Percentiles rank a stretch among this genome's conserved stretches.
Evolutionary conservation across 306 rosid genomes (phyloP).

Genomic region (Vigna mungo): DNA sequence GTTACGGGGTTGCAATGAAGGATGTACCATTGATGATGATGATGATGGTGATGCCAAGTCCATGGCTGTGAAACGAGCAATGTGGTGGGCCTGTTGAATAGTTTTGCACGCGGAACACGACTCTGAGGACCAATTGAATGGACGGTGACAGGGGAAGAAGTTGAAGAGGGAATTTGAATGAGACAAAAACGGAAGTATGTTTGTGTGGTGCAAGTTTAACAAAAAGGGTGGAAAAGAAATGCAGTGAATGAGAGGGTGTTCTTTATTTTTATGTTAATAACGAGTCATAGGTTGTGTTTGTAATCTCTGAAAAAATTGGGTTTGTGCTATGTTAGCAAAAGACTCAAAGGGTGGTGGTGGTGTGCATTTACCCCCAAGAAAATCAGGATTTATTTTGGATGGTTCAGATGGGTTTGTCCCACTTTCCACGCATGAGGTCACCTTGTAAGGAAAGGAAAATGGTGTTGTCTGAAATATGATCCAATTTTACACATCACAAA

Average conservation of each 20-base stretch:
- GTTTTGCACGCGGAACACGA: background rate
- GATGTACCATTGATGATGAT: constrained; percentile 49
- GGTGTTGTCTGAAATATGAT: constrained; percentile 1
- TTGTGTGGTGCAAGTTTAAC: constrained; percentile 42
- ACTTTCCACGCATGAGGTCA: constrained; percentile 37
- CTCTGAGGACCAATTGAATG: constrained; percentile 31
- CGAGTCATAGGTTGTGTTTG: background rate
- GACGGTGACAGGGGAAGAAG: constrained; percentile 5
- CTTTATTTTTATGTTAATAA: background rate
- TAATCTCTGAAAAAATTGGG: background rate
- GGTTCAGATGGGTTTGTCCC: constrained; percentile 14
- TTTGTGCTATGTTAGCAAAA: background rate
- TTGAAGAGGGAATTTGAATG: constrained; percentile 36
- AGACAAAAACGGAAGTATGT: constrained; percentile 25
- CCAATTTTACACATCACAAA: constrained; percentile 11
- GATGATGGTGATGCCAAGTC: constrained; percentile 43
- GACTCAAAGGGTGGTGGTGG: constrained; percentile 8
- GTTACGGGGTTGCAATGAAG: constrained; percentile 47
- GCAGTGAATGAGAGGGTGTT: background rate
- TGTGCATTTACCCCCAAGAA: constrained; percentile 3
- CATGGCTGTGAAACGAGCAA: constrained; percentile 49
- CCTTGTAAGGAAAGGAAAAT: constrained; percentile 1
- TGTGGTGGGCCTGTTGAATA: constrained; percentile 27
- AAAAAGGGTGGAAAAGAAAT: constrained; percentile 29
- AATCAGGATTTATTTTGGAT: constrained; percentile 9